Conservation (phyloP, 2,329 filamentous ascomycete genomes). For the Dothiorella sarmentorum region DNA sequence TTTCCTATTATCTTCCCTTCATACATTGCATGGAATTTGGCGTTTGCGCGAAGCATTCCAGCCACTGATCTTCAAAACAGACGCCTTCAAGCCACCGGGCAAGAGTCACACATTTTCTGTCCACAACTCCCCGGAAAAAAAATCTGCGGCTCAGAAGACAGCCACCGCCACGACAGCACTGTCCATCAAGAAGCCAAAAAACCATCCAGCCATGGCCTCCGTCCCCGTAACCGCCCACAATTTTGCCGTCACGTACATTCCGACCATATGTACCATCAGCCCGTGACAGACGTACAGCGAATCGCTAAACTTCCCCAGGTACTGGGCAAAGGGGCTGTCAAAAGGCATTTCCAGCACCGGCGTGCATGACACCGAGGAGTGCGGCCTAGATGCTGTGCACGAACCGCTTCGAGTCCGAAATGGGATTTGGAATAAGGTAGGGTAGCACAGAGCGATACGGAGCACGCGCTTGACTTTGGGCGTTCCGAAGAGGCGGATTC, state of each 20-base stretch:
- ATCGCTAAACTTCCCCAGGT: neutral
- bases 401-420: too few species aligned
- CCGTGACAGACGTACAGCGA: neutral
- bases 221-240: neutral
- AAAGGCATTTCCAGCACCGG: too few species aligned
- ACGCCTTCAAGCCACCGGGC: neutral
- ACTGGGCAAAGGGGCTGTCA: neutral
- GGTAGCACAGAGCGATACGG: neutral
- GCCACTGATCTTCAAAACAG: neutral
- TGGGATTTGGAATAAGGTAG: too few species aligned
- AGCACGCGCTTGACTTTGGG: too few species aligned
- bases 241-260: neutral
- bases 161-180: neutral
- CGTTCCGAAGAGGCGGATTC: too few species aligned
- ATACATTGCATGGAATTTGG: too few species aligned
- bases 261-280: neutral
- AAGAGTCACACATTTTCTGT: neutral
- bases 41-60: too few species aligned
- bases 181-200: neutral
- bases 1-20: too few species aligned
- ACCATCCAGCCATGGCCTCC: neutral
- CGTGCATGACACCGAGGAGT: neutral
- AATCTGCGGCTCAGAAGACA: neutral
- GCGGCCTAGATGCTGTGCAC: neutral
- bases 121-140: neutral